Evolutionary conservation across 768 basidiomycete species (phyloP), one percentile per base, ranked within the genome.

Genomic region (Ramaria rubella): DNA sequence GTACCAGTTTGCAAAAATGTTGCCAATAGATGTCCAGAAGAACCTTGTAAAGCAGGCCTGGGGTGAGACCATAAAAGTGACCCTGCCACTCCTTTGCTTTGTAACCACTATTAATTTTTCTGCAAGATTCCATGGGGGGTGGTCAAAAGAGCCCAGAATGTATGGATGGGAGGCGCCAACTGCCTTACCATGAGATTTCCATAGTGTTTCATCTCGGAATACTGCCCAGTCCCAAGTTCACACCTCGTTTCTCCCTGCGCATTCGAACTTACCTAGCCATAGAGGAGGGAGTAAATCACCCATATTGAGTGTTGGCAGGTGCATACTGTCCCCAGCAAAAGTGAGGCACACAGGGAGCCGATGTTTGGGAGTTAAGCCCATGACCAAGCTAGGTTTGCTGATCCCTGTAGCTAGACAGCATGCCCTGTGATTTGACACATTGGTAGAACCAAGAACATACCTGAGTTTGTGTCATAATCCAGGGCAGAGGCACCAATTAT

Each of bases 141-240:
- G 65, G 59, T 75, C 70, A 63, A 75, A 76, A 0, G 69, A 74
- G 0, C 68, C 67, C 19, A 75, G 76, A 19, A 77, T 61, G 52
- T 70, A 75, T 3, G 60, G 59, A 0, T 63, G 64, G 1, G 67
- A 59, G 8, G 36, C 58, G 0, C 68, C 72, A 14, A 77, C 72
- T 0, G 34, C 55, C 38, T 56, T 48, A 0, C 74, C 74, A 62
- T 77, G 75, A 2, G 30, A 27, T 9, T 64, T 64, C 77, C 78
- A 80, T 0, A 53, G n/a, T n/a, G n/a, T 30, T 2, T 65, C 54
- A 1, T 5, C 57, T 1, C 12, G 29, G 0, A 77, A 58, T 0
- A 66, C 59, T 0, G 63, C 67, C 71, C 72, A 75, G n/a, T 60
- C 60, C 73, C 74, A 76, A 0, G 54, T 55, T 8, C 4, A 30